These are phyloP conservation scores for Populus deltoides DNA, from an alignment of 345 rosid genomes.

Conservation along the genomic window DNA sequence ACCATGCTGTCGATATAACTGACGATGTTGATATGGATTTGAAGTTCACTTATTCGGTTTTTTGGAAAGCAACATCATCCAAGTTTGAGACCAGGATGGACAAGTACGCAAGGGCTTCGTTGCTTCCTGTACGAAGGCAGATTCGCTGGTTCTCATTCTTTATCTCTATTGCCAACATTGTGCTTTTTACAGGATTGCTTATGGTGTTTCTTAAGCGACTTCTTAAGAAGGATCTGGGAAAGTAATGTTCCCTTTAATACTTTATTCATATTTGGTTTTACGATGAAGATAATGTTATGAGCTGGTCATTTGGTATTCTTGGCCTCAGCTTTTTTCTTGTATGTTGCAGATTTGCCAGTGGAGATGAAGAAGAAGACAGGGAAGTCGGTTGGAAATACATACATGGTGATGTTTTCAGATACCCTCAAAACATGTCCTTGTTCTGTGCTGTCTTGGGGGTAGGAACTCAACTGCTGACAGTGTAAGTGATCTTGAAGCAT, in stretches of 20 bases:
- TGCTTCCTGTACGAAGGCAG: slow-evolving; percentile 45
- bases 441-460: slow-evolving; percentile 71
- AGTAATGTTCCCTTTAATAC: slow-evolving; percentile 33
- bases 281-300: neutral
- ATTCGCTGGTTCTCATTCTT: slow-evolving; percentile 72
- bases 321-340: slow-evolving; percentile 11
- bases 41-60: slow-evolving; percentile 69
- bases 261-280: neutral
- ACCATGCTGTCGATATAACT: slow-evolving; percentile 57
- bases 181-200: slow-evolving; percentile 60
- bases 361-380: slow-evolving; percentile 70
- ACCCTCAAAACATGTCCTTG: slow-evolving; percentile 58
- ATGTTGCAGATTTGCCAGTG: slow-evolving; percentile 46
- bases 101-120: slow-evolving; percentile 56
- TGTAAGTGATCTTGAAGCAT: slow-evolving; percentile 48
- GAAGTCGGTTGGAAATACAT: slow-evolving; percentile 80
- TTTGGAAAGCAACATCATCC: slow-evolving; percentile 59
- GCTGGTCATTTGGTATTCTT: neutral
- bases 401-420: slow-evolving; percentile 70
- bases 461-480: slow-evolving; percentile 68
- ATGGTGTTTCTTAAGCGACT: slow-evolving; percentile 50
- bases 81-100: slow-evolving; percentile 56
- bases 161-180: slow-evolving; percentile 49
- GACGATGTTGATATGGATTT: slow-evolving; percentile 57
- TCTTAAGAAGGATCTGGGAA: slow-evolving; percentile 65